Conservation (phyloP, 768 basidiomycete species). For the Cubamyces sp. region DNA sequence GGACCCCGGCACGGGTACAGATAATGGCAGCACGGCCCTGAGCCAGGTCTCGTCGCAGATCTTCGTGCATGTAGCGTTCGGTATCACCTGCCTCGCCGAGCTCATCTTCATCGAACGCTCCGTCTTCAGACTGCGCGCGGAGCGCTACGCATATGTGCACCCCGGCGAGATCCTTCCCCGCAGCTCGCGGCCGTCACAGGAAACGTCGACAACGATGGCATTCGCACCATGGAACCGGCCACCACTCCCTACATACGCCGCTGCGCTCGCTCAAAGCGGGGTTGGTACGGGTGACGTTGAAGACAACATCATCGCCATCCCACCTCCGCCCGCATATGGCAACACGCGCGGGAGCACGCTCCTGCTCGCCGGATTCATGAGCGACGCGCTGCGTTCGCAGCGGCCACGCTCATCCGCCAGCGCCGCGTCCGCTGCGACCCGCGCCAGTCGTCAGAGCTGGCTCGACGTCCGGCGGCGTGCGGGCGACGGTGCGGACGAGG, state of each 20-base stretch:
- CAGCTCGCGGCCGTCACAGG: constrained; percentile 30
- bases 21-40: constrained; percentile 1
- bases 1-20: neutral
- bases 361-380: constrained; percentile 56
- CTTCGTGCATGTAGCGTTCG: constrained; percentile 68
- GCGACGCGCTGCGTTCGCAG: constrained; percentile 52
- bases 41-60: constrained; percentile 37
- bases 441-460: constrained; percentile 11
- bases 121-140: constrained; percentile 66
- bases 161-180: constrained; percentile 53
- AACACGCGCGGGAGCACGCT: constrained; percentile 72
- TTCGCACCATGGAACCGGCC: constrained; percentile 73
- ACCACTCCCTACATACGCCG: constrained; percentile 71
- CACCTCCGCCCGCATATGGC: constrained; percentile 80
- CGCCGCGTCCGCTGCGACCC: constrained; percentile 15
- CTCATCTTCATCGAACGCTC: constrained; percentile 67
- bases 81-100: constrained; percentile 52
- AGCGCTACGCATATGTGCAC: constrained; percentile 62
- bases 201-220: constrained; percentile 23
- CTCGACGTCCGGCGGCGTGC: constrained; percentile 31
- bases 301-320: constrained; percentile 65
- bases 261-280: constrained; percentile 68
- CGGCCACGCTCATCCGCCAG: constrained; percentile 30
- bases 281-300: constrained; percentile 77
- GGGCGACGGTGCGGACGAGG: constrained; percentile 22